Percentiles rank a stretch among this genome's conserved stretches.
Conservation (phyloP, 2,329 filamentous ascomycete genomes). For the Nothophoma quercina region DNA sequence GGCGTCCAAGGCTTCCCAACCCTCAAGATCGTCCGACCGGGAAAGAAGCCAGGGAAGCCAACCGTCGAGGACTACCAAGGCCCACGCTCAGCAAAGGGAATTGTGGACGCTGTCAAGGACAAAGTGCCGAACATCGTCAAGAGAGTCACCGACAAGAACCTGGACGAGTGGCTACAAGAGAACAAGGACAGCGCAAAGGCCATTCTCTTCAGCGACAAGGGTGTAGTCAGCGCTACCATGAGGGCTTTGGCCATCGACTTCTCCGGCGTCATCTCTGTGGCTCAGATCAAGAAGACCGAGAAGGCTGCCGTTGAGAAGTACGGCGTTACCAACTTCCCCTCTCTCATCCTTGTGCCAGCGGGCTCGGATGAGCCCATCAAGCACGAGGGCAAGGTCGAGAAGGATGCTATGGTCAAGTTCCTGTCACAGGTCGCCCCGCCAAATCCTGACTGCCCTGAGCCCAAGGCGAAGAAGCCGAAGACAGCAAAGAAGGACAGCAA, state of each 20-base stretch:
- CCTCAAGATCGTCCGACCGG: conserved; percentile 88
- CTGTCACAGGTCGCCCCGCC: conserved; percentile 79
- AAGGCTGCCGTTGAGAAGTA: conserved; percentile 74
- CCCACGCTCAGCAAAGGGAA: conserved; percentile 80
- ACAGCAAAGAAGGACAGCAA: conserved; percentile 53
- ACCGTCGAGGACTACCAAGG: conserved; percentile 92
- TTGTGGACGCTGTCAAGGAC: conserved; percentile 83
- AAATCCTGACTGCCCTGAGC: conserved; percentile 75
- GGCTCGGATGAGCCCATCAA: conserved; percentile 71
- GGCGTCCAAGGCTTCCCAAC: conserved; percentile 95
- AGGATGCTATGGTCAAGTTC: conserved; percentile 81
- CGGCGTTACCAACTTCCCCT: conserved; percentile 78
- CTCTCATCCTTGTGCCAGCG: conserved; percentile 79
- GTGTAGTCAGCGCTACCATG: conserved; percentile 81
- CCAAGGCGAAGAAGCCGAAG: conserved; percentile 54
- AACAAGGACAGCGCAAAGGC: conserved; percentile 79
- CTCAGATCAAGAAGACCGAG: conserved; percentile 85
- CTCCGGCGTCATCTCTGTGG: conserved; percentile 78
- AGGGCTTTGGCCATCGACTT: conserved; percentile 91
- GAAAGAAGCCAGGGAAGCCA: conserved; percentile 81
- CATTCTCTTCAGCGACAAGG: conserved; percentile 93
- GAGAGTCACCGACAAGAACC: conserved; percentile 77
- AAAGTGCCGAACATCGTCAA: conserved; percentile 94
- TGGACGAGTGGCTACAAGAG: conserved; percentile 75
- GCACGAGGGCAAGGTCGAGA: conserved; percentile 86